Conservation (phyloP, 108 stramenopile species). For the Skeletonema menzelii region DNA sequence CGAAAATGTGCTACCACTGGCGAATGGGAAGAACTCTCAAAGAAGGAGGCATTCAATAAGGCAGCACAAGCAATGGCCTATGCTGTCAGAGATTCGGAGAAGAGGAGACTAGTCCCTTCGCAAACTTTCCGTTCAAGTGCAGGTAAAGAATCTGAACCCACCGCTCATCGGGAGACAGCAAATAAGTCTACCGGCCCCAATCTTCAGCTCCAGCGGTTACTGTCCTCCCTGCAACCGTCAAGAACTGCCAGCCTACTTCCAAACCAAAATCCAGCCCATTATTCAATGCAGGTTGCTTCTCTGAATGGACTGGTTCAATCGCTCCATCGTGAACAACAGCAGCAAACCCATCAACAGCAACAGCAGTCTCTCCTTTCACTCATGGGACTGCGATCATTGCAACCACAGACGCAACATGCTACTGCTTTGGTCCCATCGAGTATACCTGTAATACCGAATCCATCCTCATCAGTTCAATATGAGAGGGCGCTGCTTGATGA, state of each 20-base stretch:
- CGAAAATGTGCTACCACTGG: constrained; percentile 53
- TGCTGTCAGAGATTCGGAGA: not conserved
- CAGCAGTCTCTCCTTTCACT: not conserved
- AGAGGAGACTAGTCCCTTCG: not conserved
- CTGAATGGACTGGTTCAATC: not conserved
- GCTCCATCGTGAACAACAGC: not conserved
- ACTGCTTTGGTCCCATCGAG: not conserved
- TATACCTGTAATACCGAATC: not conserved
- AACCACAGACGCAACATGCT: not conserved
- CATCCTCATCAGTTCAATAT: not conserved
- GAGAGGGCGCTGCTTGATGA: not conserved
- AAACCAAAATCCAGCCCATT: not conserved
- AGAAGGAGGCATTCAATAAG: constrained; percentile 66
- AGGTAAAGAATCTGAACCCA: not conserved
- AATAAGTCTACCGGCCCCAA: not conserved
- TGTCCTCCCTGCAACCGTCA: not conserved
- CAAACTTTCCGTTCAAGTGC: not conserved
- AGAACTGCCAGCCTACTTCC: not conserved
- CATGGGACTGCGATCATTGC: not conserved
- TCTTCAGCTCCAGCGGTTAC: not conserved
- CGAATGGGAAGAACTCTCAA: constrained; percentile 62
- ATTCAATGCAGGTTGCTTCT: not conserved
- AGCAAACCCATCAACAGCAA: not conserved
- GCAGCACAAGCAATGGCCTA: constrained; percentile 56
- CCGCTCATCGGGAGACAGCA: not conserved